phyloP scores from a whole-genome alignment of 2,329 filamentous ascomycete species.

The Trichoderma aggressivum region DNA sequence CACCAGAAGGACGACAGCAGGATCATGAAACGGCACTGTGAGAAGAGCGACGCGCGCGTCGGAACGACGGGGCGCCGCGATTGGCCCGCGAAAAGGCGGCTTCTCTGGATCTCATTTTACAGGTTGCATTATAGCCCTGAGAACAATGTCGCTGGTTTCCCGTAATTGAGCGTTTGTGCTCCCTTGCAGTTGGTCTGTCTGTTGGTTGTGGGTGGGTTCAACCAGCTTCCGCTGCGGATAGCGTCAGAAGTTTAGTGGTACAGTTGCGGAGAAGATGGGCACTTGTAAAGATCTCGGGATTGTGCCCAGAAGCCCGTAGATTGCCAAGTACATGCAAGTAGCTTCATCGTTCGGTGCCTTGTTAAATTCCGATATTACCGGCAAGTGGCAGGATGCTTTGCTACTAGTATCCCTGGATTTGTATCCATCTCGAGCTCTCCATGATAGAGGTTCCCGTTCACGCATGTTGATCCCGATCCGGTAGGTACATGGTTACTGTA shows the following conservation, averaged over 20 bases:
- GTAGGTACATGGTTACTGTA: neutral
- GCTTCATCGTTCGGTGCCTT: neutral
- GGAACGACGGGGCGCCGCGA: neutral
- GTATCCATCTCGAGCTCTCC: neutral
- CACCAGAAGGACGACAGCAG: neutral
- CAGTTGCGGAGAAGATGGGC: neutral
- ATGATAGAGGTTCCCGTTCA: neutral
- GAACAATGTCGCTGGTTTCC: neutral
- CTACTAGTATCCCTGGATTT: neutral
- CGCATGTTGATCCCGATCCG: neutral
- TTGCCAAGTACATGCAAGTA: neutral
- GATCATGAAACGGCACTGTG: neutral
- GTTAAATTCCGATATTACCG: neutral
- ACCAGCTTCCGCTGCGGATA: slow-evolving; percentile 1
- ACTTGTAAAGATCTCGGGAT: neutral
- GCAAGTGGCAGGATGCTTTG: neutral
- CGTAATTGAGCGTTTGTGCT: neutral
- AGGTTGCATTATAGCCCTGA: neutral
- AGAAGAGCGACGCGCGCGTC: neutral
- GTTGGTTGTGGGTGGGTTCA: neutral
- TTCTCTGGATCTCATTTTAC: neutral
- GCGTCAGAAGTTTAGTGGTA: neutral
- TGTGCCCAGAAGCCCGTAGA: neutral
- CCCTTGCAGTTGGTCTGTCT: neutral
- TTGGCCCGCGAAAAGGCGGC: neutral